These are phyloP conservation scores for Euphorbia celastroides DNA, from an alignment of 441 rosid species.

Conservation along the genomic window DNA sequence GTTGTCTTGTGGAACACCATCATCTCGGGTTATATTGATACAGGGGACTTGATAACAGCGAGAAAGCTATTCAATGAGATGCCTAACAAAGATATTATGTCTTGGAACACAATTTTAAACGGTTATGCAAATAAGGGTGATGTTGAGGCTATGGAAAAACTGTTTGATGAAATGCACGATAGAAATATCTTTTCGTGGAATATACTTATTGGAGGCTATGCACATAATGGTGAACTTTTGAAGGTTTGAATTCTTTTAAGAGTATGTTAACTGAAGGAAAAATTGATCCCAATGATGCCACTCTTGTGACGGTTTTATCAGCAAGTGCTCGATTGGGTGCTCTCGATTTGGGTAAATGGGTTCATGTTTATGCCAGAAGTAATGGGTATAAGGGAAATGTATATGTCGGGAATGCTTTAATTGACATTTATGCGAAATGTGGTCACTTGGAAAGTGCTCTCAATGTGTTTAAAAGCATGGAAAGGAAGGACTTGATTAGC, in stretches of 20 bases:
- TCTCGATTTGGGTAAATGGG: slow-evolving; percentile 47
- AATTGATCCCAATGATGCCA: slow-evolving; percentile 49
- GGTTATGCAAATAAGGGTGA: slow-evolving; percentile 48
- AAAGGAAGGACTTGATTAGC: slow-evolving; percentile 52
- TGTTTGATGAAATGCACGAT: slow-evolving; percentile 52
- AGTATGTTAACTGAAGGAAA: slow-evolving; percentile 41
- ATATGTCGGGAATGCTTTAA: slow-evolving; percentile 50
- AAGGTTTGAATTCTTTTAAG: slow-evolving; percentile 44
- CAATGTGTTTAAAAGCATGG: slow-evolving; percentile 37
- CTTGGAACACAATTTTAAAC: slow-evolving; percentile 59
- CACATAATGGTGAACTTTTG: slow-evolving; percentile 27
- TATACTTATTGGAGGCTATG: slow-evolving; percentile 46
- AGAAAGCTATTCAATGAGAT: slow-evolving; percentile 49
- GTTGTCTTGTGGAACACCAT: slow-evolving; percentile 62
- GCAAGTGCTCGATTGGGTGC: slow-evolving; percentile 64
- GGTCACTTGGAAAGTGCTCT: slow-evolving; percentile 47
- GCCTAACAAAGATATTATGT: slow-evolving; percentile 56
- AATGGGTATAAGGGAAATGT: slow-evolving; percentile 44
- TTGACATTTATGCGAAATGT: slow-evolving; percentile 65
- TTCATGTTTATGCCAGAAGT: slow-evolving; percentile 41
- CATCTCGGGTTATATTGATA: slow-evolving; percentile 49
- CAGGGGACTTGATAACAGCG: slow-evolving; percentile 50
- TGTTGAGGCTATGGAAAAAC: slow-evolving; percentile 32
- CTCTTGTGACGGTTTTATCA: slow-evolving; percentile 53
- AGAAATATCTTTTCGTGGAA: slow-evolving; percentile 67